These are phyloP conservation scores for Blastosporella zonata DNA, from an alignment of 1,284 basidiomycete species.

Conservation along the genomic window DNA sequence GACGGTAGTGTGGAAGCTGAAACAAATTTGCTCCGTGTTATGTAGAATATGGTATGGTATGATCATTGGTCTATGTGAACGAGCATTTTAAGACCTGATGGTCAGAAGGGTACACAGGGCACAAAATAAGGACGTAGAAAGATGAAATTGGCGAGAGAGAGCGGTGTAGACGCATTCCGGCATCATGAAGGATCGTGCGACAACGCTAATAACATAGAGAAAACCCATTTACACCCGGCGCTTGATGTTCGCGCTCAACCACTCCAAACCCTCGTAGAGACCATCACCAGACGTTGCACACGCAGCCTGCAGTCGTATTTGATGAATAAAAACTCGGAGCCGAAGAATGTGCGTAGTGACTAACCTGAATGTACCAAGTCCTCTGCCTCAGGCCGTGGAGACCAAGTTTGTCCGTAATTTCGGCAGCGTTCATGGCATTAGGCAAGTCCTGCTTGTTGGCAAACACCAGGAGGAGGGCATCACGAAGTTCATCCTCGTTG, in stretches of 20 bases:
- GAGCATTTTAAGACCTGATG: constrained; percentile 26
- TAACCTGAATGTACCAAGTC: constrained; percentile 98
- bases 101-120: constrained; percentile 23
- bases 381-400: constrained; percentile 96
- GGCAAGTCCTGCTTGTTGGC: constrained; percentile 99
- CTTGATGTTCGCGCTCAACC: constrained; percentile 90
- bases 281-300: constrained; percentile 99
- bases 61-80: constrained; percentile 34
- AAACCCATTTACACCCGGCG: constrained; percentile 62
- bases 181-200: constrained; percentile 47
- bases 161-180: constrained; percentile 43
- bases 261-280: constrained; percentile 98
- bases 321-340: constrained; percentile 18
- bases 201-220: constrained; percentile 46
- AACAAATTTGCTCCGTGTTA: constrained; percentile 6
- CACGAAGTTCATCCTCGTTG: constrained; percentile 98
- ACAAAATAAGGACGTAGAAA: constrained; percentile 27
- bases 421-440: constrained; percentile 99
- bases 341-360: constrained; percentile 26
- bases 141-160: constrained; percentile 32
- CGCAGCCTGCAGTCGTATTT: constrained; percentile 62
- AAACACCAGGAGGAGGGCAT: constrained; percentile 97
- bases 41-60: constrained; percentile 18
- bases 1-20: constrained; percentile 31
- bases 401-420: constrained; percentile 99